Evolutionary conservation across 1,284 basidiomycete genomes (phyloP).

Genomic region (Ustilago loliicola): DNA sequence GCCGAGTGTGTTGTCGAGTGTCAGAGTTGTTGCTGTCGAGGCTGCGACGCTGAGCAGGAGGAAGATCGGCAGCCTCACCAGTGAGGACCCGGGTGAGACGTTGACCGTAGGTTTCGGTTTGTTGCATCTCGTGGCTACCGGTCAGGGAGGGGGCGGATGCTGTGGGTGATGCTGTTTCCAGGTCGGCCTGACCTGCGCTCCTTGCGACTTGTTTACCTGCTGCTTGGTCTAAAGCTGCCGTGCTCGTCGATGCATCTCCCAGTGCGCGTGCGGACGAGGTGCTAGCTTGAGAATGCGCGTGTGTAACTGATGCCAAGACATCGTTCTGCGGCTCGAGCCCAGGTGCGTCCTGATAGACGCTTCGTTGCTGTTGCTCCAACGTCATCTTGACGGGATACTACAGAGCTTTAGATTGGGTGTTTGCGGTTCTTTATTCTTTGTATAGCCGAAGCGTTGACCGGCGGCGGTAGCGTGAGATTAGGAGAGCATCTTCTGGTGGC

Average conservation of each 20-base stretch:
- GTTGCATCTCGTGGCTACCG: slow-evolving; percentile 15
- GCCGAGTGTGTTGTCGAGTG: not conserved
- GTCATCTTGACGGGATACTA: not conserved
- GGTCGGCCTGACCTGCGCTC: slow-evolving; percentile 4
- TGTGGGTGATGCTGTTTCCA: slow-evolving; percentile 29
- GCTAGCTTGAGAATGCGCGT: slow-evolving; percentile 13
- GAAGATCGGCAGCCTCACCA: slow-evolving; percentile 16
- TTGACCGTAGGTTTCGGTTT: slow-evolving; percentile 37
- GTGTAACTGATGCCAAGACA: slow-evolving; percentile 20
- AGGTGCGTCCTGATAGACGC: slow-evolving; percentile 43
- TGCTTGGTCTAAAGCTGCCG: not conserved
- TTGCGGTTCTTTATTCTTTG: not conserved
- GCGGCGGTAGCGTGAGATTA: not conserved
- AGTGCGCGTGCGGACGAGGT: slow-evolving; percentile 1
- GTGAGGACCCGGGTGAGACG: slow-evolving; percentile 40
- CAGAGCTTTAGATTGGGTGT: not conserved
- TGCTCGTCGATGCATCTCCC: not conserved
- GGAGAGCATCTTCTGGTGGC: not conserved
- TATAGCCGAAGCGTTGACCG: slow-evolving; percentile 5
- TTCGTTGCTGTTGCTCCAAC: slow-evolving; percentile 2
- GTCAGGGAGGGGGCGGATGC: not conserved
- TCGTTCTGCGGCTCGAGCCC: slow-evolving; percentile 40
- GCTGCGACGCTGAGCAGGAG: not conserved
- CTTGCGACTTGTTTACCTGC: not conserved
- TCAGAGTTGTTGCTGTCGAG: not conserved